phyloP scores from a whole-genome alignment of 768 basidiomycete genomes.

The Lyophyllum shimeji region DNA sequence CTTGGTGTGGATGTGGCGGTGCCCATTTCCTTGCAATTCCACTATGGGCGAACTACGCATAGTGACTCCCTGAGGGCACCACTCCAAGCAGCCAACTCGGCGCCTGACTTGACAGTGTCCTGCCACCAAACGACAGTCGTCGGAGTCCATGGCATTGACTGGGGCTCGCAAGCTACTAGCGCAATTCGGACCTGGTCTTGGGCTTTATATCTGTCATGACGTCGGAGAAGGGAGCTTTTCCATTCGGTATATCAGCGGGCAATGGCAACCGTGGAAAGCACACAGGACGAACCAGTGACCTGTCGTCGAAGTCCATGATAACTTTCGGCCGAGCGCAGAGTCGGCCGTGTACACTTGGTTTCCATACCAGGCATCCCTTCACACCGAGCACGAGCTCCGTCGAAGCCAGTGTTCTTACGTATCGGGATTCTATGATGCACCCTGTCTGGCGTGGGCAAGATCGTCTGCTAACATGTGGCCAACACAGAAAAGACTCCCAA shows the following conservation, averaged over 20 bases:
- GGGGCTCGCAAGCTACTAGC: background rate
- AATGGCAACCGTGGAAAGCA: background rate
- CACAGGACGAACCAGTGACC: background rate
- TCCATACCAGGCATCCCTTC: background rate
- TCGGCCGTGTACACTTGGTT: conserved; percentile 8
- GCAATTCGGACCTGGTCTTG: background rate
- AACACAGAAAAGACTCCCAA: background rate
- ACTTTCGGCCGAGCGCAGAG: conserved; percentile 13
- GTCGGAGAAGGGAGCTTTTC: background rate
- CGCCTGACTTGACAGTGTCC: background rate
- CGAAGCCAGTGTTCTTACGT: background rate
- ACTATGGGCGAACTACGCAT: background rate
- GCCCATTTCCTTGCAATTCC: background rate
- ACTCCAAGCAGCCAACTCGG: background rate
- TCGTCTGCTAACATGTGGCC: background rate
- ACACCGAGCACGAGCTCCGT: background rate
- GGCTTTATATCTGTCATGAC: background rate
- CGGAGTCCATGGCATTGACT: background rate
- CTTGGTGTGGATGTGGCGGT: background rate
- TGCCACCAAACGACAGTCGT: background rate
- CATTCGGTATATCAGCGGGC: background rate
- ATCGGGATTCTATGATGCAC: background rate
- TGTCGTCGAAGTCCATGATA: background rate
- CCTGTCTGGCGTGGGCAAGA: background rate
- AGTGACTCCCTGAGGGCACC: background rate